Evolutionary conservation across 768 basidiomycete species (phyloP), one percentile per base, ranked within the genome.

Genomic region (Botryobasidium botryosum): DNA sequence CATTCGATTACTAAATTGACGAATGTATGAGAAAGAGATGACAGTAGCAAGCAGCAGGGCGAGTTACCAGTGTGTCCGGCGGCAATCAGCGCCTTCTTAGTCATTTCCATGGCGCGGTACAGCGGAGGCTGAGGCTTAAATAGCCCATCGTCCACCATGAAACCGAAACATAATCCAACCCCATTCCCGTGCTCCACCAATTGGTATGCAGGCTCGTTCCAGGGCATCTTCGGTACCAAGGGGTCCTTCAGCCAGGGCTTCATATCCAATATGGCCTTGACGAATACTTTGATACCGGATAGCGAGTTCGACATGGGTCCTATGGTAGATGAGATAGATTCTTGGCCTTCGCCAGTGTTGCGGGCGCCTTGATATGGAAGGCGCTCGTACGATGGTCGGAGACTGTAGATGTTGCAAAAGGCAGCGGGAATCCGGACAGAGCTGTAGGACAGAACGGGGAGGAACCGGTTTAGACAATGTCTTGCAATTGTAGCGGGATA

Each of bases 161-260:
- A 67, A 0, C 61, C 73, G 51, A 75, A 72, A 52, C 76, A 69
- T 43, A 66, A 29, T 50, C 64, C 64, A n/a, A 10, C 48, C 4
- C 48, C 49, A 18, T n/a, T 6, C 6, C 71, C 72, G 46, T 76
- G 76, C 21, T 80, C 75, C 13, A 51, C 53, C n/a, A 84, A 64
- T 4, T 56, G 54, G 56, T 79, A 83, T 35, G 64, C 72, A 0
- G 69, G 64, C 37, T 77, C 68, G 45, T 63, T 64, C 80, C 80
- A 83, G 2, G 61, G 61, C 53, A 77, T 77, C 23, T 68, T 66
- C 8, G 71, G 56, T 2, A 64, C 67, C 45, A 71, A 53, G 5
- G 81, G 75, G 53, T 86, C 84, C 45, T 62, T 67, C 3, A 67
- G 52, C 83, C 83, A 85, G 3, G 82, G 76, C 48, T 70, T 63